Base-by-base conservation (phyloP, 139 green algal genomes). In the Choricystis sp. region DNA sequence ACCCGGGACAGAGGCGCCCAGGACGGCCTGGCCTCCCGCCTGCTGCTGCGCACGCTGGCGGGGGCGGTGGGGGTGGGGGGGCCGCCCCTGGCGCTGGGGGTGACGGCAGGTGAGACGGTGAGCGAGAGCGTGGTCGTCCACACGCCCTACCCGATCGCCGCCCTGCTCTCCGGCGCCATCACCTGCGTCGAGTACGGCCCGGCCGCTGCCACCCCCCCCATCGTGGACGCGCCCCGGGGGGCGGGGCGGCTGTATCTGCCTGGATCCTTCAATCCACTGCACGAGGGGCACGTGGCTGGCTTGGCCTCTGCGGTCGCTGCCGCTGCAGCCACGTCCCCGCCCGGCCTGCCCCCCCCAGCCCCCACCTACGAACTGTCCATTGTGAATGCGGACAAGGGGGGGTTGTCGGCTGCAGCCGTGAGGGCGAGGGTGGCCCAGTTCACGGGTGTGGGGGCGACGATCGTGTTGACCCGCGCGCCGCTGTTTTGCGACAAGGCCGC, bases 241-340 rank as follows among this genome's bases (percentile, higher is more conserved):
- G 29, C 57, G 14, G 65, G 75, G 1, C 68, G 74, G 20, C 70
- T 94, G 25, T 78, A 93, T 60, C 74, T 96, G 25, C 74, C 86
- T 0, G 89, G 89, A 14, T 90, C 79, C 27, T 96, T 96, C 85
- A 95, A 96, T 69, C 89, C 89, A 19, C 64, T 95, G 64, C 89
- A 96, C 61, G 72, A 83, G 2, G 81, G 88, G 1, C 88, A 95
- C 74, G 66, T 68, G 60, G 62, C n/a, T 52, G 40, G 40, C 40
- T 9, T 9, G 40, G 40, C 40, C 9, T 16, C 16, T 52, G 40
- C 16, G 40, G 40, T 16, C 9, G 40, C 9, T 66, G 19, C 60
- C 89, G 62, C 72, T 94, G 67, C 48, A 65, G 65, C 66, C 63
- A 29, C 16, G 56, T 19, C 23, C 56, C 5, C 23, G 56, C 28